phyloP scores from a whole-genome alignment of 2,329 filamentous ascomycete genomes.

The Boeremia exigua region DNA sequence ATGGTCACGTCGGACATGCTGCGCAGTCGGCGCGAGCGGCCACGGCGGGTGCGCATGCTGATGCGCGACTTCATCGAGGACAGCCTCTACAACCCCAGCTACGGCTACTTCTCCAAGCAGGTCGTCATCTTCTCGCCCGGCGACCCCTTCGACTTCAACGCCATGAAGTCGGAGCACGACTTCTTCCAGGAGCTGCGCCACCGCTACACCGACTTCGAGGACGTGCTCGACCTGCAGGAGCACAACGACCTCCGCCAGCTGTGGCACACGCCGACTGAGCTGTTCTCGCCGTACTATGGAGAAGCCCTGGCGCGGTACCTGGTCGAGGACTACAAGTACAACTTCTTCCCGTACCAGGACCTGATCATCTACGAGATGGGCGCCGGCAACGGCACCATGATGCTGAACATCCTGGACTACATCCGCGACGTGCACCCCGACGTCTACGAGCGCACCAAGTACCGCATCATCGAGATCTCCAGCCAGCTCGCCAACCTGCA shows the following conservation, averaged over 20 bases:
- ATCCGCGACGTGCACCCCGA: slow-evolving; percentile 88
- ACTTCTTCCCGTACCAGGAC: slow-evolving; percentile 93
- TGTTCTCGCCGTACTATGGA: slow-evolving; percentile 95
- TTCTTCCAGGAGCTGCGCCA: slow-evolving; percentile 79
- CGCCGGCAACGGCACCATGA: slow-evolving; percentile 93
- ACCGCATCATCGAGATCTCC: slow-evolving; percentile 95
- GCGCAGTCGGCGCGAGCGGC: slow-evolving; percentile 74
- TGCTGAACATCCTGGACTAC: slow-evolving; percentile 97
- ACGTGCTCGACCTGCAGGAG: slow-evolving; percentile 75
- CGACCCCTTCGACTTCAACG: slow-evolving; percentile 86
- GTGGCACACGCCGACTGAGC: slow-evolving; percentile 97
- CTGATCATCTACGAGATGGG: slow-evolving; percentile 99
- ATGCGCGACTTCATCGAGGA: slow-evolving; percentile 98
- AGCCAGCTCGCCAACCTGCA: slow-evolving; percentile 80
- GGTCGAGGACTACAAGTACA: slow-evolving; percentile 93
- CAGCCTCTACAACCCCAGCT: slow-evolving; percentile 90
- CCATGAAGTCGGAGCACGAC: slow-evolving; percentile 80
- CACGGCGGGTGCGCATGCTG: slow-evolving; percentile 92
- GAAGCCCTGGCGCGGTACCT: slow-evolving; percentile 97
- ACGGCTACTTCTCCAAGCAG: slow-evolving; percentile 96
- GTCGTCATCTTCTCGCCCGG: slow-evolving; percentile 95
- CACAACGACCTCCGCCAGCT: slow-evolving; percentile 82
- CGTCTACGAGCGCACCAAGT: slow-evolving; percentile 92
- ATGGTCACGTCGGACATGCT: slow-evolving; percentile 84
- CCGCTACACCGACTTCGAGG: slow-evolving; percentile 89